Conservation (phyloP, 2,329 filamentous ascomycete genomes). For the Sporothrix pseudoabietina region DNA sequence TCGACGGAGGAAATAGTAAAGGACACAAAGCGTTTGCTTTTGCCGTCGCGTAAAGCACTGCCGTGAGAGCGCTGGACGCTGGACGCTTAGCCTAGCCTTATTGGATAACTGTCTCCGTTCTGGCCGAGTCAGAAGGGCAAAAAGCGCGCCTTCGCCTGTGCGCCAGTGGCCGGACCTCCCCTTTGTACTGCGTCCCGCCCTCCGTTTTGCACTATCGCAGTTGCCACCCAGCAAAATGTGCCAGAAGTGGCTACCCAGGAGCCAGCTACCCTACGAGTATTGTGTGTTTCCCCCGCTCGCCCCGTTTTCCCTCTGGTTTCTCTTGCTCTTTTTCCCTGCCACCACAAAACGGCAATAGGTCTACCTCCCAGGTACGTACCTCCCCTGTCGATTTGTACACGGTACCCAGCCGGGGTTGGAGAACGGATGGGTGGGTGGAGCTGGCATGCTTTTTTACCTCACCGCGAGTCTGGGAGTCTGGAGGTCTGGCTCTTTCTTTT, state of each 20-base stretch:
- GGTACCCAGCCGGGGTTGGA: slow-evolving; percentile 30
- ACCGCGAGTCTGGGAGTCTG: slow-evolving; percentile 35
- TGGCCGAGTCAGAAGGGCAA: slow-evolving; percentile 28
- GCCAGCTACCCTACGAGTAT: background rate
- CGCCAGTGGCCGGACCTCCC: too few relatives aligned
- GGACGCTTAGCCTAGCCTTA: background rate
- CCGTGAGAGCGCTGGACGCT: background rate
- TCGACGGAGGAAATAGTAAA: background rate
- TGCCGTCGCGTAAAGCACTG: background rate
- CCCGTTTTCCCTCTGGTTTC: background rate
- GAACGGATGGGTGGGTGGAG: slow-evolving; percentile 30
- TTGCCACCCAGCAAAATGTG: background rate
- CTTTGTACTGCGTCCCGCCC: too few relatives aligned
- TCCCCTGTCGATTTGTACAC: slow-evolving; percentile 34
- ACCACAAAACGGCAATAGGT: slow-evolving; percentile 24
- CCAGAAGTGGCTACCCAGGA: slow-evolving; percentile 20
- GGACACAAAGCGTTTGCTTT: background rate
- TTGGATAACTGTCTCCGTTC: slow-evolving; percentile 29
- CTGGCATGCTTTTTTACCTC: slow-evolving; percentile 34
- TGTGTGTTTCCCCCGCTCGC: too few relatives aligned
- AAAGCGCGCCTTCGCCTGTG: too few relatives aligned
- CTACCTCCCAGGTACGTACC: slow-evolving; percentile 29
- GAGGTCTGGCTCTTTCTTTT: slow-evolving; percentile 16
- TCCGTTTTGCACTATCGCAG: slow-evolving; percentile 9
- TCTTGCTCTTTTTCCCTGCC: slow-evolving; percentile 4